Conservation (phyloP, 2,329 filamentous ascomycete species). For the Fusarium odoratissimum region DNA sequence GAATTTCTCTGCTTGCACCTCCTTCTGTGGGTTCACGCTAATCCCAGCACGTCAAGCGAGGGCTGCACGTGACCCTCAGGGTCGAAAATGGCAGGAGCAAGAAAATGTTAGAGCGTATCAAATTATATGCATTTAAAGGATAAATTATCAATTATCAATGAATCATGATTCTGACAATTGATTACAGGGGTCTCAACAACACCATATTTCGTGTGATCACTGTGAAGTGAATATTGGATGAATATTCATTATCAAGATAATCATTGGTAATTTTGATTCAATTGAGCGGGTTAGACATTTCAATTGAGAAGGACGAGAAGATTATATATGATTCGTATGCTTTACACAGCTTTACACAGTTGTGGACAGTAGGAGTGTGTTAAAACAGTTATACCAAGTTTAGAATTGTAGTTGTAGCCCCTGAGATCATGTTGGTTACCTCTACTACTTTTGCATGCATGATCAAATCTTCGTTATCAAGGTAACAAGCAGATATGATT, state of each 20-base stretch:
- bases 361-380: background rate
- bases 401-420: background rate
- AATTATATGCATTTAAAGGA: background rate
- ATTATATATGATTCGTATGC: background rate
- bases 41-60: constrained; percentile 53
- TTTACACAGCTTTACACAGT: background rate
- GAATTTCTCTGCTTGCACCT: constrained; percentile 55
- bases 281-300: background rate
- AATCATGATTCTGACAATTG: background rate
- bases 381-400: background rate
- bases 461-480: background rate
- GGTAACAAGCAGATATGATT: background rate
- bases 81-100: background rate
- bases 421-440: background rate
- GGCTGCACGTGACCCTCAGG: constrained; percentile 41
- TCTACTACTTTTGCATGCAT: background rate
- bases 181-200: background rate
- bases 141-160: background rate
- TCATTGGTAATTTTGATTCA: background rate
- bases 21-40: constrained; percentile 54
- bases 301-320: background rate
- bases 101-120: background rate
- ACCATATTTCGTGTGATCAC: background rate
- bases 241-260: background rate
- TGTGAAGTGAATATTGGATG: background rate